Evolutionary conservation across 208 protist genomes (phyloP).

Genomic region (Leishmania major): DNA sequence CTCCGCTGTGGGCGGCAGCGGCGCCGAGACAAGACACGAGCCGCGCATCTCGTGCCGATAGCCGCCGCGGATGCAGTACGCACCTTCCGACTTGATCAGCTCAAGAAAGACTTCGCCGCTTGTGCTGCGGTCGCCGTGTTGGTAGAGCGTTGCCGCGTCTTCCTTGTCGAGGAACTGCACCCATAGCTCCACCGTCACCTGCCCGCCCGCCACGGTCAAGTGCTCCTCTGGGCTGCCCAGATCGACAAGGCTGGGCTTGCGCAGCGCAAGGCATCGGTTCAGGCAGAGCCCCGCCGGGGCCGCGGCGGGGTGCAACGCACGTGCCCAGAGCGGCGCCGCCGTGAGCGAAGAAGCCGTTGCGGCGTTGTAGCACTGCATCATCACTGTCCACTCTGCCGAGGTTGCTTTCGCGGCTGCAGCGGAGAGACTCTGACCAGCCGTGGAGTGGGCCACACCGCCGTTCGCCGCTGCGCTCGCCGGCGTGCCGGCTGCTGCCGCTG

Average conservation of each 20-base stretch:
- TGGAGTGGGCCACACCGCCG: background rate
- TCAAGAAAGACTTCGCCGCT: slow-evolving; percentile 92
- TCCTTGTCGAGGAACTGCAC: slow-evolving; percentile 79
- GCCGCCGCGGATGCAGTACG: slow-evolving; percentile 81
- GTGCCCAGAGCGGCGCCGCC: slow-evolving; percentile 32
- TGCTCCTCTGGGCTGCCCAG: slow-evolving; percentile 68
- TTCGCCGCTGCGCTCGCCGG: slow-evolving; percentile 18
- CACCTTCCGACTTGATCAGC: slow-evolving; percentile 72
- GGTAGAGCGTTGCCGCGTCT: slow-evolving; percentile 82
- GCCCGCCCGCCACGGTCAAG: slow-evolving; percentile 69
- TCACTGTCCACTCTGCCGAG: slow-evolving; percentile 35
- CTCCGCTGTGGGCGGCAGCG: slow-evolving; percentile 62
- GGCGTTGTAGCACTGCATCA: slow-evolving; percentile 36
- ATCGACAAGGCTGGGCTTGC: slow-evolving; percentile 73
- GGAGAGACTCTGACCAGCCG: background rate
- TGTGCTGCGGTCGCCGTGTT: slow-evolving; percentile 87
- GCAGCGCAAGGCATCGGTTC: slow-evolving; percentile 61
- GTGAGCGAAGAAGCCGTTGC: slow-evolving; percentile 32
- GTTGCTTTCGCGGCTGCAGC: background rate
- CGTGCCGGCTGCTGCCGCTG: slow-evolving; percentile 22
- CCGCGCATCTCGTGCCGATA: slow-evolving; percentile 88
- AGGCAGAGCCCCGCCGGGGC: slow-evolving; percentile 30
- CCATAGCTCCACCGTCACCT: slow-evolving; percentile 90
- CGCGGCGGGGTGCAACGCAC: slow-evolving; percentile 31
- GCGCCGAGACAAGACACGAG: slow-evolving; percentile 71